Evolutionary conservation across 2,329 filamentous ascomycete genomes (phyloP).

Genomic region (Truncatella angustata): DNA sequence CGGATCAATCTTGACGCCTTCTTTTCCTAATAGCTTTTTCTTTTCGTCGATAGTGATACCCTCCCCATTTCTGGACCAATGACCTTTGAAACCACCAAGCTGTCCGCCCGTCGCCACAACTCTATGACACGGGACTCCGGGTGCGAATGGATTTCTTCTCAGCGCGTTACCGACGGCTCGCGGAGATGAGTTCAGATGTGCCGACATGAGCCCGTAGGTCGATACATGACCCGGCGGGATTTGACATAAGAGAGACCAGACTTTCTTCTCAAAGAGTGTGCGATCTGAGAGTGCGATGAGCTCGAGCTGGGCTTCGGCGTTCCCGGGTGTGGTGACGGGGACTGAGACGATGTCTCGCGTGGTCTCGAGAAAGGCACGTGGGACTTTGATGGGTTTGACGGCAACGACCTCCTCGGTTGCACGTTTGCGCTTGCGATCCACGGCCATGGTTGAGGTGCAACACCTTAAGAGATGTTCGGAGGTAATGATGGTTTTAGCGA

Average conservation of each 20-base stretch:
- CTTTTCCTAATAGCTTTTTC: constrained; percentile 55
- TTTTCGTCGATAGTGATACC: constrained; percentile 65
- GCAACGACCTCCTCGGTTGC: constrained; percentile 4
- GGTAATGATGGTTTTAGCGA: too few relatives aligned
- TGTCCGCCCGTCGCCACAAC: constrained; percentile 71
- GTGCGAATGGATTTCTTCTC: constrained; percentile 78
- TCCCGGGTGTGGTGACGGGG: constrained; percentile 13
- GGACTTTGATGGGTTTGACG: constrained; percentile 11
- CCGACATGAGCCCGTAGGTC: constrained; percentile 73
- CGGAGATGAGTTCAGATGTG: constrained; percentile 37
- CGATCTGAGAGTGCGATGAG: constrained; percentile 43
- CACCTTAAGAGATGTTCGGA: too few relatives aligned
- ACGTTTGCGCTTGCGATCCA: constrained; percentile 26
- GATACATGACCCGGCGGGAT: constrained; percentile 74
- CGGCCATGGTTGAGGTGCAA: constrained; percentile 19
- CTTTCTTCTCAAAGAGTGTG: constrained; percentile 57
- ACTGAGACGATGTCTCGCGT: constrained; percentile 9
- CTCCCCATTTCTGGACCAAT: constrained; percentile 60
- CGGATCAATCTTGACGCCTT: constrained; percentile 64
- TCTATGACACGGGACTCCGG: constrained; percentile 77
- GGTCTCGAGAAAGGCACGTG: not conserved
- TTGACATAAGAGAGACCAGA: constrained; percentile 73
- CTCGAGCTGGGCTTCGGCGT: constrained; percentile 38
- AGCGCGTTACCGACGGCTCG: constrained; percentile 45
- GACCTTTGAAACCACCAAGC: constrained; percentile 71